Conservation (phyloP, 208 protist species). For the Trypanosoma cruzi region DNA sequence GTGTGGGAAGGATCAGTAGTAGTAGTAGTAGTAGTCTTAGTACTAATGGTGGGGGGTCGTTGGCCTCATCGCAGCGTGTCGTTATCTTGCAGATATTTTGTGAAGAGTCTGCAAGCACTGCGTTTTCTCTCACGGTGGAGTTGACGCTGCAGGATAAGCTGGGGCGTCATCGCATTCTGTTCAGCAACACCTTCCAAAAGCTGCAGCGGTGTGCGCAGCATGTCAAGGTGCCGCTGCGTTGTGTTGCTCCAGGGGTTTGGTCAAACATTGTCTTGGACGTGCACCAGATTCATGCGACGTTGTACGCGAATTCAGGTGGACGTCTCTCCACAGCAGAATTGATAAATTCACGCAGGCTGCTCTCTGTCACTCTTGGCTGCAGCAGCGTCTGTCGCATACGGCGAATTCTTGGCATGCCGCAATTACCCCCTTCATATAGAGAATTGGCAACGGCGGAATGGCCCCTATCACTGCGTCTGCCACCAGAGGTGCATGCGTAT, state of each 20-base stretch:
- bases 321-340: conserved; percentile 5
- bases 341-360: conserved; percentile 38
- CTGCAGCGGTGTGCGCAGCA: conserved; percentile 56
- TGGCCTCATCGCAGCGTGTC: conserved; percentile 34
- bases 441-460: conserved; percentile 12
- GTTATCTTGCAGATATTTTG: conserved; percentile 66
- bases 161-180: conserved; percentile 40
- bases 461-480: conserved; percentile 37
- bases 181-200: conserved; percentile 38
- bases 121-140: conserved; percentile 26
- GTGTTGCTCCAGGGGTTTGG: conserved; percentile 56
- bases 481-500: conserved; percentile 36
- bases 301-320: conserved; percentile 19
- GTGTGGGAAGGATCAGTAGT: not conserved
- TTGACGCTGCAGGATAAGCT: conserved; percentile 32
- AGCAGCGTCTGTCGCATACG: conserved; percentile 49
- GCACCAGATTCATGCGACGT: conserved; percentile 33
- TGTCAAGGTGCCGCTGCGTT: conserved; percentile 58
- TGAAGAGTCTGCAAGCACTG: conserved; percentile 20
- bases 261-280: conserved; percentile 70
- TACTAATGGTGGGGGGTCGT: not conserved
- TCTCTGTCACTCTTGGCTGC: conserved; percentile 21
- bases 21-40: not conserved
- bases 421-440: conserved; percentile 17
- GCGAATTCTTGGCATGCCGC: conserved; percentile 62